Evolutionary conservation across 768 basidiomycete genomes (phyloP), one percentile per base, ranked within the genome.

Genomic region (Russula emetica): DNA sequence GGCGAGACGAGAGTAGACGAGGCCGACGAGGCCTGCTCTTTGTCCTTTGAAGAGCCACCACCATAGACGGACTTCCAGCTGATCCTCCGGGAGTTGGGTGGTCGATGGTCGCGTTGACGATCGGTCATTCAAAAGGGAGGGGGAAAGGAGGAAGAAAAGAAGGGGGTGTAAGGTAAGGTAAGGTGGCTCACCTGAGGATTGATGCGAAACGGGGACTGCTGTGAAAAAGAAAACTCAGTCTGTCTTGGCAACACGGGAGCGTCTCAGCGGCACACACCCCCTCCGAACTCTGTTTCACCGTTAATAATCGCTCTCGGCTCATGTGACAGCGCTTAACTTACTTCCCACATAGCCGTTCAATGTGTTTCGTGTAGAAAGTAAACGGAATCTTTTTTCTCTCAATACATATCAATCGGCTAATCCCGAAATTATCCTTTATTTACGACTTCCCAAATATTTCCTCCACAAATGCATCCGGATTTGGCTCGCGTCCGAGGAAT

Each of bases 1-100:
- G 75, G 72, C 16, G 72, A 61, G 50, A 68, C 69, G 3, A 76
- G 70, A 34, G 56, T 24, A 11, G 60, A 56, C 5, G 52, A 8
- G 13, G 55, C 16, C 36, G 60, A 56, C 5, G 52, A 8, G 13
- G 55, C 16, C 36, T 52, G 65, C 24, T 51, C 61, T 30, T 63
- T 71, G 52, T 73, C 72, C 60, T 70, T 71, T 54, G 69, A 60
- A 26, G 30, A 51, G 58, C 63, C 68, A 47, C 66, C 69, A 49
- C 67, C 64, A 61, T 71, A 70, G 61, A 70, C 67, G 51, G 67
- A 65, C 50, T 66, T 73, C 73, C 73, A 73, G 65, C 66, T 73
- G 56, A 71, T 69, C 47, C 60, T 70, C 50, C 73, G 71, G 16
- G 69, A 63, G 20, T 60, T 61, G 9, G 71, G 69, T 26, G 69